Base-by-base conservation (phyloP, 768 basidiomycete species). In the Grammothele lineata region DNA sequence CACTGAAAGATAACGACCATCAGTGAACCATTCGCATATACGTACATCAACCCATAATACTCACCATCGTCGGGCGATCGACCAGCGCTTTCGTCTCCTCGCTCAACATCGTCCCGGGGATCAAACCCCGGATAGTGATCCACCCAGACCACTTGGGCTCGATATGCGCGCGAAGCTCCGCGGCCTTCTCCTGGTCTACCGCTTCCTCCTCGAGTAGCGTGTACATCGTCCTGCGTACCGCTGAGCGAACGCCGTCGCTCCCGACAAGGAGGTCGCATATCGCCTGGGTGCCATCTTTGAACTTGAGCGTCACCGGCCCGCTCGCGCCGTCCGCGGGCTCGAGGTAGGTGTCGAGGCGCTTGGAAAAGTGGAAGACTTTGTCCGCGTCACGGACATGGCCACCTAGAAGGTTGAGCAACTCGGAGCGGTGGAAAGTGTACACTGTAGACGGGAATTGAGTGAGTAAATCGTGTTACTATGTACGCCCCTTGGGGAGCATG, bases 101-200 rank as follows among this genome's bases (percentile, higher is more conserved):
- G 5, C 37, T 49, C 45, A 76, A 45, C 1, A 46, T 43, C n/a
- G 68, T 62, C 1, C 60, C 61, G 5, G 70, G 51, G 21, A 75
- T 54, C 18, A 75, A 54, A 3, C 49, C 59, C 4, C 75, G 64
- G 46, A 76, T 76, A 1, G 64, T 62, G 3, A 60, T 45, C 3
- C 63, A 65, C 7, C 77, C 77, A 1, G 68, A 73, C 62, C 70
- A 77, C 0, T 56, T 56, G 5, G 75, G 67, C 14, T 63, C 47
- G 0, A 56, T 39, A 11, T 50, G 53, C 11, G 58, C 47, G n/a
- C 42, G 21, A n/a, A 56, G 22, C 23, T 18, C 18, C 18, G 39
- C 37, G 11, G 53, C 43, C 21, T 44, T 18, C 5, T 50, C 56
- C 5, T 32, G 18, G 15, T 43, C 11, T 6, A 41, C 43, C 2